phyloP scores from a whole-genome alignment of 176 grass and related monocot species.

The Paspalum vaginatum region DNA sequence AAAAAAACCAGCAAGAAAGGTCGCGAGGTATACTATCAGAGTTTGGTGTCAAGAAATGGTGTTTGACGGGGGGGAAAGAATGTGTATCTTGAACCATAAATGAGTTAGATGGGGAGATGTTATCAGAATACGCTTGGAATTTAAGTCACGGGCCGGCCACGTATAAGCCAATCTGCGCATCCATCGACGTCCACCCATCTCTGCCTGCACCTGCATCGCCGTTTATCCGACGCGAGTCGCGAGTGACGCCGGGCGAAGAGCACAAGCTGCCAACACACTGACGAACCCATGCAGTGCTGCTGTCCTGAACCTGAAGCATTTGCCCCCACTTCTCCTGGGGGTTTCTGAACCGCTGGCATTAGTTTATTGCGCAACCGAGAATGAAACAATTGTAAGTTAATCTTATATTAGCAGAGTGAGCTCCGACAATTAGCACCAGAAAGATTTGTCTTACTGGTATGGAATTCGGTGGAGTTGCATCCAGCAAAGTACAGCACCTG shows the following conservation, averaged over 20 bases:
- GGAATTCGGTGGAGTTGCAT: not conserved
- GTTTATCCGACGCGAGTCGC: conserved; percentile 24
- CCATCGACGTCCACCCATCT: not conserved
- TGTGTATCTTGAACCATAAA: conserved; percentile 8
- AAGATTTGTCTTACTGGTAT: conserved; percentile 27
- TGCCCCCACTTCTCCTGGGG: not conserved
- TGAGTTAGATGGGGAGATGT: conserved; percentile 56
- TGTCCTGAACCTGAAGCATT: conserved; percentile 22
- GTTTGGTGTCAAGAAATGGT: conserved; percentile 30
- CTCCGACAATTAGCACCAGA: conserved; percentile 23
- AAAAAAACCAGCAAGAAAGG: conserved; percentile 14
- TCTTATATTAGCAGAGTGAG: not conserved
- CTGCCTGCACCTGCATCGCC: not conserved
- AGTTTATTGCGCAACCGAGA: conserved; percentile 21
- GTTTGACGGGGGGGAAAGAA: no score
- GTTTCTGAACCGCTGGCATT: conserved; percentile 4
- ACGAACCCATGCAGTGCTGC: conserved; percentile 1
- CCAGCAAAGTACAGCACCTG: conserved; percentile 14
- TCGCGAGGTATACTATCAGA: not conserved
- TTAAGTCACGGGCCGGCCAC: conserved; percentile 53
- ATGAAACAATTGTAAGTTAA: conserved; percentile 16
- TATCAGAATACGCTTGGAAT: conserved; percentile 63
- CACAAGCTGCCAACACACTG: conserved; percentile 12
- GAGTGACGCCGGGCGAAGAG: no score
- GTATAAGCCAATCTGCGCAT: conserved; percentile 3